phyloP scores from a whole-genome alignment of 768 basidiomycete genomes.

The Rhodosporidiobolus odoratus region DNA sequence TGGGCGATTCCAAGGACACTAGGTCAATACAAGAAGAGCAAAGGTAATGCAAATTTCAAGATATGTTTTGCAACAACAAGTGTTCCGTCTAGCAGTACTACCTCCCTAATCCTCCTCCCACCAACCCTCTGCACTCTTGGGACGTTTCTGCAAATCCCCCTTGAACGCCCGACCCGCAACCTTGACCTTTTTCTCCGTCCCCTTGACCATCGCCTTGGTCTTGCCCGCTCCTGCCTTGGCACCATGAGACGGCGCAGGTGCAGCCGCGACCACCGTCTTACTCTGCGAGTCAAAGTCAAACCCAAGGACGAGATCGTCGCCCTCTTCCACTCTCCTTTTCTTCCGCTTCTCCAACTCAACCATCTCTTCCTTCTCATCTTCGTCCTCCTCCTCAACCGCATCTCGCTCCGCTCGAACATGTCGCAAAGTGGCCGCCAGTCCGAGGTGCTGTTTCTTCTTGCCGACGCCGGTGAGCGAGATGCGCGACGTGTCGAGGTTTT shows the following conservation, averaged over 20 bases:
- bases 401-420: constrained; percentile 19
- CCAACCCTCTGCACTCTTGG: constrained; percentile 21
- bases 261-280: neutral
- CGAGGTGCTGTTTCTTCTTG: constrained; percentile 28
- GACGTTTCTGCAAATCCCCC: constrained; percentile 19
- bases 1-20: no score
- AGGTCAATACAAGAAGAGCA: no score
- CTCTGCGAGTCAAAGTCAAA: constrained; percentile 23
- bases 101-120: constrained; percentile 28
- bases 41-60: neutral
- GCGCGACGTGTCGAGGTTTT: constrained; percentile 13
- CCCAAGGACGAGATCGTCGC: constrained; percentile 34
- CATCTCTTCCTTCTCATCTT: constrained; percentile 20
- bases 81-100: no score
- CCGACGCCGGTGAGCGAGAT: constrained; percentile 27
- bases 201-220: constrained; percentile 11
- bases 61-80: neutral
- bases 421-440: constrained; percentile 21
- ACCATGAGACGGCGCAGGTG: neutral
- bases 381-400: constrained; percentile 9
- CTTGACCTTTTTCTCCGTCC: constrained; percentile 2
- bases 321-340: constrained; percentile 30
- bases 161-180: constrained; percentile 21
- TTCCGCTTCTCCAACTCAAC: constrained; percentile 24
- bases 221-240: constrained; percentile 24